These are phyloP conservation scores for Stropharia rugosoannulata DNA, from an alignment of 768 basidiomycete species.

Conservation along the genomic window DNA sequence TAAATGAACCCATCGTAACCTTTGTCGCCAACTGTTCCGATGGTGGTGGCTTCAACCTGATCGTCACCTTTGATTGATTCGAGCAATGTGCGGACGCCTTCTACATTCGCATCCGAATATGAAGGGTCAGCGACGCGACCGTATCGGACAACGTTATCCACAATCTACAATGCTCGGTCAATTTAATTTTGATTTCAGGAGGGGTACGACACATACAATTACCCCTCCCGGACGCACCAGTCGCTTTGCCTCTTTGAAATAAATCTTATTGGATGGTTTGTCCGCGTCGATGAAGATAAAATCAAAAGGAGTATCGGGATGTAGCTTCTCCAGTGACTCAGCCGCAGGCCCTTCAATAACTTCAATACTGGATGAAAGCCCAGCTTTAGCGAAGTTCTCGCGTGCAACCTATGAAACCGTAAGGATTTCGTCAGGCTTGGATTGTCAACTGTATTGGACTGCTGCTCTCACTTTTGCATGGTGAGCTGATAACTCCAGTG, in stretches of 20 bases:
- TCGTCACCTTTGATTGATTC: conserved; percentile 43
- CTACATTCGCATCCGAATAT: conserved; percentile 27
- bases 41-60: conserved; percentile 49
- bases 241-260: conserved; percentile 62
- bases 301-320: conserved; percentile 50
- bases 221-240: conserved; percentile 59
- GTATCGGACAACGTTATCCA: conserved; percentile 58
- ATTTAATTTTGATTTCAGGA: neutral
- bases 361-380: conserved; percentile 45
- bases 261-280: conserved; percentile 52
- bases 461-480: conserved; percentile 39
- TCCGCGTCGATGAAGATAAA: conserved; percentile 75
- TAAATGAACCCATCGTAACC: conserved; percentile 55
- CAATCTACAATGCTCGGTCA: conserved; percentile 33
- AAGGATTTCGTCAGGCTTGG: no score
- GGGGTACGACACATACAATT: conserved; percentile 41
- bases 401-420: conserved; percentile 47
- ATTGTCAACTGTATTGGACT: neutral
- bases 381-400: conserved; percentile 56
- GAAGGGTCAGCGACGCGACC: conserved; percentile 43
- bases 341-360: conserved; percentile 52
- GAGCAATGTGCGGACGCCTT: conserved; percentile 50
- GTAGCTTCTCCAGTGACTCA: conserved; percentile 47
- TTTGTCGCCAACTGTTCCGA: conserved; percentile 49
- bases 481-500: conserved; percentile 45